These are phyloP conservation scores for Hypoxylon trugodes DNA, from an alignment of 495 filamentous ascomycete species.

Conservation along the genomic window DNA sequence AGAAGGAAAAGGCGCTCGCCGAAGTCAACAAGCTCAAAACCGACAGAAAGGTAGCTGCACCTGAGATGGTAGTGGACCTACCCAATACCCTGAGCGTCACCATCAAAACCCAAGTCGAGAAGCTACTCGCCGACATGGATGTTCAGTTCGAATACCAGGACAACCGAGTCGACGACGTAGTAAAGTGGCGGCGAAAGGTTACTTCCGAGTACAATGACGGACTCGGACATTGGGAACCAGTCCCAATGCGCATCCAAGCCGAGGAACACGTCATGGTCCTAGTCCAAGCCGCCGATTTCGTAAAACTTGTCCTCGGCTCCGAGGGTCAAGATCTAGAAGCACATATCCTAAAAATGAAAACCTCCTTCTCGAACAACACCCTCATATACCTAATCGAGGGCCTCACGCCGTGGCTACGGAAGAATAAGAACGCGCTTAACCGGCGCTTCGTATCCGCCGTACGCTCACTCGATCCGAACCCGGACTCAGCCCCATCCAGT, in stretches of 20 bases:
- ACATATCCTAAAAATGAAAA: conserved; percentile 66
- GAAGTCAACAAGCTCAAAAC: conserved; percentile 79
- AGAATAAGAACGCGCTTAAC: conserved; percentile 73
- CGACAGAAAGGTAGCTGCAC: conserved; percentile 77
- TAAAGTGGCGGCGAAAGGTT: conserved; percentile 81
- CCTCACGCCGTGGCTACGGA: conserved; percentile 70
- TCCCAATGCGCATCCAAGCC: conserved; percentile 60
- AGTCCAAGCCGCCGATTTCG: conserved; percentile 72
- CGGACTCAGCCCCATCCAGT: conserved; percentile 6
- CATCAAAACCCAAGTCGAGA: conserved; percentile 66
- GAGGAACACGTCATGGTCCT: conserved; percentile 76
- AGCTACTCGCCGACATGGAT: conserved; percentile 56
- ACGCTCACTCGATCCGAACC: conserved; percentile 56
- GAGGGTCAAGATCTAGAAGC: conserved; percentile 62
- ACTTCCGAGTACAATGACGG: conserved; percentile 68
- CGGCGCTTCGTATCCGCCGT: conserved; percentile 72
- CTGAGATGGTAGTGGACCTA: conserved; percentile 88
- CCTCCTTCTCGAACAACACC: conserved; percentile 59
- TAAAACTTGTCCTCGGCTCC: conserved; percentile 63
- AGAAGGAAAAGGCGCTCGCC: conserved; percentile 70
- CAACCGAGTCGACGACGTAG: conserved; percentile 63
- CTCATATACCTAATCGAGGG: conserved; percentile 83
- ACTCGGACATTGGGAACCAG: conserved; percentile 72
- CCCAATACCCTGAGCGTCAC: conserved; percentile 62
- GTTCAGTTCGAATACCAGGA: conserved; percentile 53